These are phyloP conservation scores for Ascochyta rabiei DNA, from an alignment of 2,329 filamentous ascomycete species.

Conservation along the genomic window DNA sequence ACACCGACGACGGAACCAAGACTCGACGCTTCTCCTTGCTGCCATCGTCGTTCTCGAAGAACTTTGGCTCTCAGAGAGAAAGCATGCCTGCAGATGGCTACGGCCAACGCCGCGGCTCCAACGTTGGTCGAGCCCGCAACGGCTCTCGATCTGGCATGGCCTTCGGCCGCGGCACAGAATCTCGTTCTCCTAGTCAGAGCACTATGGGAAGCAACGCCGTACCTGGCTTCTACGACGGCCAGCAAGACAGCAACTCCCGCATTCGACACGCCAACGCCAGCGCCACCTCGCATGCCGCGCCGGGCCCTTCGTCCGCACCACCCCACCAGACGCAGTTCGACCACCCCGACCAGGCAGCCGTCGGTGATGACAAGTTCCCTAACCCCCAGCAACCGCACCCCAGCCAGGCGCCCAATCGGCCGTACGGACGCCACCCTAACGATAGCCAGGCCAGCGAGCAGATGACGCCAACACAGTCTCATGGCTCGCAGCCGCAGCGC, in stretches of 20 bases:
- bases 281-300: constrained; percentile 20
- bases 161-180: constrained; percentile 51
- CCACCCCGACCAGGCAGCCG: constrained; percentile 27
- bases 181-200: constrained; percentile 53
- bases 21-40: constrained; percentile 58
- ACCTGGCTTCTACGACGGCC: constrained; percentile 51
- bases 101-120: constrained; percentile 36
- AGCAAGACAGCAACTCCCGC: constrained; percentile 40
- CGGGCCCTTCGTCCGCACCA: constrained; percentile 43
- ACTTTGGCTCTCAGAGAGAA: constrained; percentile 49
- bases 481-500: constrained; percentile 25
- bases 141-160: constrained; percentile 49
- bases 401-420: constrained; percentile 26
- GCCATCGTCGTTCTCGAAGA: constrained; percentile 56
- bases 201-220: constrained; percentile 51
- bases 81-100: constrained; percentile 38
- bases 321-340: constrained; percentile 47
- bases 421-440: constrained; percentile 37
- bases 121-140: constrained; percentile 34
- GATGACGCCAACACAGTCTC: constrained; percentile 21
- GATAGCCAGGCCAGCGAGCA: constrained; percentile 47
- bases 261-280: constrained; percentile 25
- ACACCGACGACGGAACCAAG: constrained; percentile 48
- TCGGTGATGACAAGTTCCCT: constrained; percentile 47
- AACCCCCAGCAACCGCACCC: constrained; percentile 43